Percentiles rank a stretch among this genome's conserved stretches.
These are phyloP conservation scores for Galerina marginata DNA, from an alignment of 768 basidiomycete species.

Conservation along the genomic window DNA sequence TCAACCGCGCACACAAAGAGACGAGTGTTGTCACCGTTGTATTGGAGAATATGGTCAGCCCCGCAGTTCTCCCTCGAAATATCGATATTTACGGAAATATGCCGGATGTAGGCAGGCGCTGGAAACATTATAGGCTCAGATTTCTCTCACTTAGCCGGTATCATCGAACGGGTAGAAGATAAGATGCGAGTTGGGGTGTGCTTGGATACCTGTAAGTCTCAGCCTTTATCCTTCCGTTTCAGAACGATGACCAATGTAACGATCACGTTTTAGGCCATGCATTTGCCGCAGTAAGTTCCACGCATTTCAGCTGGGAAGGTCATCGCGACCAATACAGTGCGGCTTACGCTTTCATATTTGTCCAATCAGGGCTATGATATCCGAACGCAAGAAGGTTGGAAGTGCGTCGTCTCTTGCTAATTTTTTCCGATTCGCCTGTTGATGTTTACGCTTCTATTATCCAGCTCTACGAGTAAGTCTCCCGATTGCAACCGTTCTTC, in stretches of 20 bases:
- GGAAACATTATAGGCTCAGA: conserved; percentile 79
- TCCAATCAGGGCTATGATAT: conserved; percentile 76
- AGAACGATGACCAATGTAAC: neutral
- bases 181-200: conserved; percentile 82
- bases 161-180: conserved; percentile 73
- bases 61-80: neutral
- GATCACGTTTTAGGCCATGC: conserved; percentile 61
- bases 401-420: conserved; percentile 48
- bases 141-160: conserved; percentile 69
- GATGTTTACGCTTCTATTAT: too few species aligned
- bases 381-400: conserved; percentile 71
- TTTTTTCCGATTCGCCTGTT: neutral
- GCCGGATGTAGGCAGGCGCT: conserved; percentile 66
- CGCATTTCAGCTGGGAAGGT: neutral
- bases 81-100: neutral
- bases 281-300: conserved; percentile 68
- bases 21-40: conserved; percentile 66
- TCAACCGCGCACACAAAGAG: conserved; percentile 73
- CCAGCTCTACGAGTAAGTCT: conserved; percentile 31
- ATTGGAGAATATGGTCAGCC: conserved; percentile 81
- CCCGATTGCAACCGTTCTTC: neutral
- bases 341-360: too few species aligned
- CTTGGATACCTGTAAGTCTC: conserved; percentile 75
- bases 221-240: neutral
- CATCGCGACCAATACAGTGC: neutral